Conservation (phyloP, 306 rosid species). For the Oemleria cerasiformis region DNA sequence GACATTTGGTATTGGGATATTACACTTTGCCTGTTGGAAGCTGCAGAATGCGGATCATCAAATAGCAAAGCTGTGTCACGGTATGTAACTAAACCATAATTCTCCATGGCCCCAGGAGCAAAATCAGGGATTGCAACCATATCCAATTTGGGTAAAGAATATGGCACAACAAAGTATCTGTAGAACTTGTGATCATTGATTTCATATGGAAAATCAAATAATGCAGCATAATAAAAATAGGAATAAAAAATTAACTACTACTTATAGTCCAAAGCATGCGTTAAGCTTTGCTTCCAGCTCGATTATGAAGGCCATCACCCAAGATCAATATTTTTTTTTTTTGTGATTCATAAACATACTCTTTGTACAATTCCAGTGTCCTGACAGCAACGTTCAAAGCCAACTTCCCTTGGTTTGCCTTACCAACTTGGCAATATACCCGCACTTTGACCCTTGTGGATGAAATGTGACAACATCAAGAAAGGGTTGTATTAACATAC, state of each 20-base stretch:
- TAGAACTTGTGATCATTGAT: no score
- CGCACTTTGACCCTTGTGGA: no score
- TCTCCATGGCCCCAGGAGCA: constrained; percentile 99
- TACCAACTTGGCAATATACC: no score
- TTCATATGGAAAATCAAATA: no score
- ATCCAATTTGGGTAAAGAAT: no score
- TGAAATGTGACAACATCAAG: no score
- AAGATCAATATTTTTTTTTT: constrained; percentile 1
- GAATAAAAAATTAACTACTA: background rate
- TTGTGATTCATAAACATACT: constrained; percentile 42
- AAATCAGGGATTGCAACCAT: no score
- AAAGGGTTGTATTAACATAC: no score
- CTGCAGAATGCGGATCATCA: constrained; percentile 82
- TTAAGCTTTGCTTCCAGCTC: background rate
- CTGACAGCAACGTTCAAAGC: constrained; percentile 75
- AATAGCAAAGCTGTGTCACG: constrained; percentile 85
- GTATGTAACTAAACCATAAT: constrained; percentile 90
- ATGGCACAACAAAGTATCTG: no score
- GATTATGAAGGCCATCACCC: no score
- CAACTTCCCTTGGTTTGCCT: constrained; percentile 83
- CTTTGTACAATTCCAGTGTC: constrained; percentile 66
- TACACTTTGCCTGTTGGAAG: constrained; percentile 85
- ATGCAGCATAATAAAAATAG: no score
- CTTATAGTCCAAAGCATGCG: constrained; percentile 6
- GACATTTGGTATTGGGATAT: constrained; percentile 22